phyloP scores from a whole-genome alignment of 2,329 filamentous ascomycete genomes.

The Neonectria hederae region DNA sequence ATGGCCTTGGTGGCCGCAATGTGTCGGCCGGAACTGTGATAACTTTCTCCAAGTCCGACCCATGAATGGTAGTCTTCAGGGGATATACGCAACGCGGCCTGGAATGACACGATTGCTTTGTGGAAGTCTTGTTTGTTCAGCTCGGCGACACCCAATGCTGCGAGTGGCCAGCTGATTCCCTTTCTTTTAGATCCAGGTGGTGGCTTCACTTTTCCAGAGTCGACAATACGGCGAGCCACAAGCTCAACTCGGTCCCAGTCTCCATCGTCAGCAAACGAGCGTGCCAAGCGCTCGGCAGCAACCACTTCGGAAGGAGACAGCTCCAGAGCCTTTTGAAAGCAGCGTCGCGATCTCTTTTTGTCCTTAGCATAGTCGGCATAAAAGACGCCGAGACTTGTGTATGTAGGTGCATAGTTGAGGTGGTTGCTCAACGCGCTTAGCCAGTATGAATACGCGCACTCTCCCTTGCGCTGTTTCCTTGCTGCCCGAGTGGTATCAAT shows the following conservation, averaged over 20 bases:
- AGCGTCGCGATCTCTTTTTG: slow-evolving; percentile 84
- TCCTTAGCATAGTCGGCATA: slow-evolving; percentile 93
- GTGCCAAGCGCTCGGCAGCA: slow-evolving; percentile 87
- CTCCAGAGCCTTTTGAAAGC: slow-evolving; percentile 96
- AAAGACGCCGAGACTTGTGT: slow-evolving; percentile 89
- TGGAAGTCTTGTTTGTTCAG: slow-evolving; percentile 92
- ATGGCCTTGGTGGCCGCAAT: slow-evolving; percentile 95
- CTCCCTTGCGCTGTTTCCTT: slow-evolving; percentile 79
- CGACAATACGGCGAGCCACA: slow-evolving; percentile 87
- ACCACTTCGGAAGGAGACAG: slow-evolving; percentile 86
- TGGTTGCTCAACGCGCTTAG: slow-evolving; percentile 86
- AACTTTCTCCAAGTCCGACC: slow-evolving; percentile 96
- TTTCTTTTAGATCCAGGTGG: slow-evolving; percentile 93
- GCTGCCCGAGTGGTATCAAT: slow-evolving; percentile 77
- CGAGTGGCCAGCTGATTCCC: slow-evolving; percentile 95
- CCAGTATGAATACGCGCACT: slow-evolving; percentile 79
- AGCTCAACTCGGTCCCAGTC: slow-evolving; percentile 98
- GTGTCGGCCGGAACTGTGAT: slow-evolving; percentile 91
- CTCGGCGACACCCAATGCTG: slow-evolving; percentile 91
- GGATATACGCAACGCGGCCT: slow-evolving; percentile 84
- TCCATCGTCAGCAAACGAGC: slow-evolving; percentile 84
- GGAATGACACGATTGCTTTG: slow-evolving; percentile 90
- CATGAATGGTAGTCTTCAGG: slow-evolving; percentile 94
- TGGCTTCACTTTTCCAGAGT: slow-evolving; percentile 92
- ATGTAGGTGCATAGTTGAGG: slow-evolving; percentile 87